Evolutionary conservation across 2,329 filamentous ascomycete genomes (phyloP).

Genomic region (Aphanoascus verrucosus): DNA sequence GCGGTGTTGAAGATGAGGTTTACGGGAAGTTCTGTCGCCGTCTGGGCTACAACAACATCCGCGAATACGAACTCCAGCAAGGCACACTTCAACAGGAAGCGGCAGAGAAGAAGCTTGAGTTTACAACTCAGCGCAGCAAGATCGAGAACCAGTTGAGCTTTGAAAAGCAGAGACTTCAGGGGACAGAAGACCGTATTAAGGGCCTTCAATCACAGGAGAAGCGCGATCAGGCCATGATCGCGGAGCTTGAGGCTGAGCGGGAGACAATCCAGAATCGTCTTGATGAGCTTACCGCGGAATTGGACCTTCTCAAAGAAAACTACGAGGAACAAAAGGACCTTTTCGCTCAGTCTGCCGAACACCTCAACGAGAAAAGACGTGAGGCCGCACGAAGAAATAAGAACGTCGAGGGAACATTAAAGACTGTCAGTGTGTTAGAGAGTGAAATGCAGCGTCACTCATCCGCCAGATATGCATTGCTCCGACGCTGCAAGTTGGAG

Average conservation of each 20-base stretch:
- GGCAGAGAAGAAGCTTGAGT: slow-evolving; percentile 73
- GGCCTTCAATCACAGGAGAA: slow-evolving; percentile 56
- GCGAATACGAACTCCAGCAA: slow-evolving; percentile 87
- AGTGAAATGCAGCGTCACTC: slow-evolving; percentile 76
- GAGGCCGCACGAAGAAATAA: slow-evolving; percentile 77
- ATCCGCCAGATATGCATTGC: slow-evolving; percentile 68
- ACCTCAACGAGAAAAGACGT: slow-evolving; percentile 63
- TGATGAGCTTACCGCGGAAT: slow-evolving; percentile 60
- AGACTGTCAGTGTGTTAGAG: slow-evolving; percentile 68
- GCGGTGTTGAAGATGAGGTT: slow-evolving; percentile 75
- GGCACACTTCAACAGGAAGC: slow-evolving; percentile 86
- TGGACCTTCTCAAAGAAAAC: slow-evolving; percentile 63
- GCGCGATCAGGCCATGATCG: slow-evolving; percentile 58
- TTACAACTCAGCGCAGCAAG: slow-evolving; percentile 62
- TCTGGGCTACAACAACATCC: slow-evolving; percentile 78
- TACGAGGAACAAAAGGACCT: slow-evolving; percentile 59
- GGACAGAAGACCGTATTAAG: slow-evolving; percentile 58
- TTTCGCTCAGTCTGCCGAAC: slow-evolving; percentile 59
- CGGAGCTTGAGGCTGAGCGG: slow-evolving; percentile 61
- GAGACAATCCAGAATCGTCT: slow-evolving; percentile 62
- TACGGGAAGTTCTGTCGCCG: slow-evolving; percentile 77
- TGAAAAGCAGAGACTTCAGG: slow-evolving; percentile 60
- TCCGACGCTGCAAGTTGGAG: slow-evolving; percentile 85
- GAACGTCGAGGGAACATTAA: slow-evolving; percentile 65
- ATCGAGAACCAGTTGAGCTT: slow-evolving; percentile 52